A percentile compares a stretch with the other conserved stretches of the same genome.
phyloP scores from a whole-genome alignment of 2,329 filamentous ascomycete species.

The Venturia aucupariae region DNA sequence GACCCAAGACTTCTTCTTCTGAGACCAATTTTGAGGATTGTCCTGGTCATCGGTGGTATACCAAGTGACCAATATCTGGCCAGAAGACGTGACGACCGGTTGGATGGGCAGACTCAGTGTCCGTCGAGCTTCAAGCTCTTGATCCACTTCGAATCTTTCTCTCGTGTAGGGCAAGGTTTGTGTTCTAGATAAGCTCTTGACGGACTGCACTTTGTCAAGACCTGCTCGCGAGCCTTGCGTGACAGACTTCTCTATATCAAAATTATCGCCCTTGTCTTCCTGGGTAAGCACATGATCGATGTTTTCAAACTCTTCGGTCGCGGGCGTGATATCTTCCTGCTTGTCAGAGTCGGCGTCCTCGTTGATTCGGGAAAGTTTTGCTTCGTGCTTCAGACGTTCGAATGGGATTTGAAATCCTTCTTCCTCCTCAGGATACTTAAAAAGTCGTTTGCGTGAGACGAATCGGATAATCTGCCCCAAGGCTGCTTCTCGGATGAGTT shows the following conservation, averaged over 20 bases:
- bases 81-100: slow-evolving; percentile 41
- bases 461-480: slow-evolving; percentile 39
- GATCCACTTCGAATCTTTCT: slow-evolving; percentile 31
- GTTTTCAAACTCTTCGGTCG: neutral
- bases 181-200: neutral
- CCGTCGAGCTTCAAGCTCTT: slow-evolving; percentile 31
- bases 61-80: slow-evolving; percentile 49
- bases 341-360: neutral
- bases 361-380: slow-evolving; percentile 8
- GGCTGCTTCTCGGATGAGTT: slow-evolving; percentile 35
- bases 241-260: slow-evolving; percentile 2
- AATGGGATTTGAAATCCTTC: slow-evolving; percentile 17
- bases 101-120: slow-evolving; percentile 41
- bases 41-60: slow-evolving; percentile 47
- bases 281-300: neutral
- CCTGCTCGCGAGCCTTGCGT: neutral
- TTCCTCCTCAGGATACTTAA: slow-evolving; percentile 37
- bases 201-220: neutral
- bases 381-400: slow-evolving; percentile 3
- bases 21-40: slow-evolving; percentile 53
- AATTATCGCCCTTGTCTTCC: neutral
- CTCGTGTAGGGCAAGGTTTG: slow-evolving; percentile 18
- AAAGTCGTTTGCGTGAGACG: slow-evolving; percentile 32
- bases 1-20: slow-evolving; percentile 35
- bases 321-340: neutral